phyloP scores from a whole-genome alignment of 352 stramenopile species.

The Phytophthora crassamura region DNA sequence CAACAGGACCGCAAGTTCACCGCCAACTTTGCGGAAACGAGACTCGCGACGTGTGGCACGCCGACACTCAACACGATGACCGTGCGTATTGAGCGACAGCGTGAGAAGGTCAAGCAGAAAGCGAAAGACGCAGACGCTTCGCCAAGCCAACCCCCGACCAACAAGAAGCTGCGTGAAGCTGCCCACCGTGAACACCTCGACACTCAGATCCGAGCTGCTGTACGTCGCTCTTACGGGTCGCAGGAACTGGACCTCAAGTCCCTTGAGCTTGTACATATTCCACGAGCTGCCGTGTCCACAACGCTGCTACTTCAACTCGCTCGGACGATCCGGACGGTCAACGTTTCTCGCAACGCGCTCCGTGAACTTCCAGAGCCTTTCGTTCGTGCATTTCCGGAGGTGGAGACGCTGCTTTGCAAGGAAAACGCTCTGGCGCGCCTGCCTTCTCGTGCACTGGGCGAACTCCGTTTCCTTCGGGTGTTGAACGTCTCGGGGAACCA shows the following conservation, averaged over 20 bases:
- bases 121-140: constrained; percentile 14
- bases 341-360: constrained; percentile 74
- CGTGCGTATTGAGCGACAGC: constrained; percentile 60
- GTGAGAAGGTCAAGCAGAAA: constrained; percentile 30
- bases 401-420: constrained; percentile 60
- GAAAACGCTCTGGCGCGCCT: constrained; percentile 66
- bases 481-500: constrained; percentile 72
- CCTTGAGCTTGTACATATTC: constrained; percentile 68
- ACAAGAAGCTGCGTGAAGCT: constrained; percentile 31
- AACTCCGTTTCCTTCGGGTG: constrained; percentile 44
- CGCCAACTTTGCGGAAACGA: constrained; percentile 62
- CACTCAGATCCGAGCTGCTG: constrained; percentile 40
- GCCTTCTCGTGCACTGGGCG: constrained; percentile 34
- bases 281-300: constrained; percentile 52
- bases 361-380: constrained; percentile 64
- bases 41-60: constrained; percentile 64
- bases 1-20: constrained; percentile 47
- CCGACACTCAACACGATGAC: constrained; percentile 73
- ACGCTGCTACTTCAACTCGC: constrained; percentile 74
- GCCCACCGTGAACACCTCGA: constrained; percentile 16
- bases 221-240: constrained; percentile 61
- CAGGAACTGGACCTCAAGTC: constrained; percentile 71
- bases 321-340: constrained; percentile 61
- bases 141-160: constrained; percentile 11
- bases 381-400: constrained; percentile 57